A percentile compares a stretch with the other conserved stretches of the same genome.
These are phyloP conservation scores for Russula earlei DNA, from an alignment of 768 basidiomycete species.

Conservation along the genomic window DNA sequence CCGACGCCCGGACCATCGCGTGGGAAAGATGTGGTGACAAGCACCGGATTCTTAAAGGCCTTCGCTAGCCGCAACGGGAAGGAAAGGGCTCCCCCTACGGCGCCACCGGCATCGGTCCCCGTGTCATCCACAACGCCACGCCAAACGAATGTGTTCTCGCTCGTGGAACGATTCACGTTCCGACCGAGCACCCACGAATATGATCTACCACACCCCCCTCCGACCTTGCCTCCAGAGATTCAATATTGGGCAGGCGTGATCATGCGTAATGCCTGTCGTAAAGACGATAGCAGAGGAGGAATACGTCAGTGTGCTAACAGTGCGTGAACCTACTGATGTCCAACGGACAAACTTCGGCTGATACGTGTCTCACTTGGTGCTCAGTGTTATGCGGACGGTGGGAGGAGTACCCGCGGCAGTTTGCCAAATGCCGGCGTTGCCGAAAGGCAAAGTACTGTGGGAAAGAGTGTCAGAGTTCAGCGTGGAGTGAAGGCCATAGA, in stretches of 20 bases:
- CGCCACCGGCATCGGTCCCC: conserved; percentile 22
- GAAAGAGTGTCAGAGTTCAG: conserved; percentile 92
- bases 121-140: conserved; percentile 25
- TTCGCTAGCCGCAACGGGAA: conserved; percentile 43
- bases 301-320: conserved; percentile 97
- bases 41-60: conserved; percentile 34
- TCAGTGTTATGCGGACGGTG: conserved; percentile 90
- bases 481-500: conserved; percentile 93
- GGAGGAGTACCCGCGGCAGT: conserved; percentile 89
- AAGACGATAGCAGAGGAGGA: conserved; percentile 88
- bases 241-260: conserved; percentile 99
- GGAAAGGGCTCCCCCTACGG: conserved; percentile 29
- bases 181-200: conserved; percentile 78
- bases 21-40: conserved; percentile 1
- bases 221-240: conserved; percentile 76
- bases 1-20: conserved; percentile 18
- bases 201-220: conserved; percentile 55
- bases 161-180: conserved; percentile 95
- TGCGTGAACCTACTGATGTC: conserved; percentile 31
- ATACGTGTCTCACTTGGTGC: background rate
- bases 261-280: conserved; percentile 98
- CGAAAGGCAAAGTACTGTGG: conserved; percentile 98
- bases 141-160: conserved; percentile 88
- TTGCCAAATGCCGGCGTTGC: conserved; percentile 93
- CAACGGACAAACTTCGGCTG: background rate